A percentile compares a stretch with the other conserved stretches of the same genome.
These are phyloP conservation scores for Triglochin maritima DNA, from an alignment of 106 monocot genomes.

Conservation along the genomic window DNA sequence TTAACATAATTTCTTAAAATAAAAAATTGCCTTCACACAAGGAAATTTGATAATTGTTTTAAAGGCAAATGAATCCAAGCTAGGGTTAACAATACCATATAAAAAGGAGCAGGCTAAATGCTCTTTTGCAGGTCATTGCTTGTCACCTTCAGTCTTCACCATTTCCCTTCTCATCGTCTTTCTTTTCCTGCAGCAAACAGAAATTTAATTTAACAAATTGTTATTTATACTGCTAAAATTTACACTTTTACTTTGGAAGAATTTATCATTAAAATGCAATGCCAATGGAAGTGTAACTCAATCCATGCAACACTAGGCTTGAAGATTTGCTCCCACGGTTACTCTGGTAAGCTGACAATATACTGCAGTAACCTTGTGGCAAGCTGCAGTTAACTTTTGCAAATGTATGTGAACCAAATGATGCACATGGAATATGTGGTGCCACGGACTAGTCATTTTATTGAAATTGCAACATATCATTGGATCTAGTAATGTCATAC, in stretches of 20 bases:
- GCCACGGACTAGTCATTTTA: background rate
- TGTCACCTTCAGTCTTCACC: background rate
- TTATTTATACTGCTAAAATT: background rate
- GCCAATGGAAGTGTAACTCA: background rate
- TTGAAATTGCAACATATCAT: background rate
- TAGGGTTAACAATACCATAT: too few species aligned
- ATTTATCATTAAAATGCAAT: background rate
- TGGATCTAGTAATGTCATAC: constrained; percentile 17
- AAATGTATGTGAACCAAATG: background rate
- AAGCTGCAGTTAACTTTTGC: background rate
- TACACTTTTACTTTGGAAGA: background rate
- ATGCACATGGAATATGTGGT: too few species aligned
- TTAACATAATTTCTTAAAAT: too few species aligned
- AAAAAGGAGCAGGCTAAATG: too few species aligned
- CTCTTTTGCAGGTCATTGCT: background rate
- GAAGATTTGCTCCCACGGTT: background rate
- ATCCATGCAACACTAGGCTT: background rate
- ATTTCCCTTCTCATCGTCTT: constrained; percentile 2
- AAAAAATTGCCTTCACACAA: too few species aligned
- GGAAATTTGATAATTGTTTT: too few species aligned
- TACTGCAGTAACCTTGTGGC: background rate
- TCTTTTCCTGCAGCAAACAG: constrained; percentile 1
- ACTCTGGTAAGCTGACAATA: background rate
- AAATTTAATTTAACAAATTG: background rate
- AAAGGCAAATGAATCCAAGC: too few species aligned